Base-by-base conservation (phyloP, 371 early-diverging fungal genomes). In the Mycotypha africana region DNA sequence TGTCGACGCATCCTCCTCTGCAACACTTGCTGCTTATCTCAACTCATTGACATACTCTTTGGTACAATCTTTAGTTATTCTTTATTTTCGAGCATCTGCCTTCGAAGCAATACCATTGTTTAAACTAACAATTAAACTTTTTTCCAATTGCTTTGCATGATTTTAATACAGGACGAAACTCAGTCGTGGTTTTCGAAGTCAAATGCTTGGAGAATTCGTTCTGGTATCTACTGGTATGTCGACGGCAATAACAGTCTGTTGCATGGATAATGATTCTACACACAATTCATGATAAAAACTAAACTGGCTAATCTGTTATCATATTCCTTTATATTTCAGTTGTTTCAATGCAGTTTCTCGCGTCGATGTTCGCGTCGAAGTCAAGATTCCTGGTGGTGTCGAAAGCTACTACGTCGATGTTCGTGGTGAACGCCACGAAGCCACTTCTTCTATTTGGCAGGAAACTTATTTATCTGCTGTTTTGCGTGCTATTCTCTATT, bases 321-420 rank as follows among this genome's bases (percentile, higher is more conserved):
- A n/a, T n/a, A n/a, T 19, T 17, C 4, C 3, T 35, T 33, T 14
- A 5, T 33, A 33, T 33, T 14, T 14, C n/a, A 92, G 93, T 60
- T 90, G 94, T 55, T 97, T 88, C 72, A 95, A 97, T 65, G 93
- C 95, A 15, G 95, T 97, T 56, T 89, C 94, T 12, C 81, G 92
- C 17, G 89, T 94, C 6, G 98, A 97, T 76, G 84, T 97, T 17
- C 84, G 98, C 25, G 98, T 97, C n/a, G 92, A 95, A 62, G 93
- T 95, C 30, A 85, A 88, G 50, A 95, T 97, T 56, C 98, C 98
- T 1, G 98, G 98, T 43, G 95, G 98, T 38, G 98, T 97, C 2
- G 94, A 93, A 47, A 82, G 88, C 46, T 94, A 94, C 55, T 78
- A 81, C 16, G 87, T 97, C 12, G 92, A 93, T 53, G 67, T 83